A percentile compares a stretch with the other conserved stretches of the same genome.
Evolutionary conservation across 257 asterid species (phyloP).

Genomic region (Haberlea rhodopensis): DNA sequence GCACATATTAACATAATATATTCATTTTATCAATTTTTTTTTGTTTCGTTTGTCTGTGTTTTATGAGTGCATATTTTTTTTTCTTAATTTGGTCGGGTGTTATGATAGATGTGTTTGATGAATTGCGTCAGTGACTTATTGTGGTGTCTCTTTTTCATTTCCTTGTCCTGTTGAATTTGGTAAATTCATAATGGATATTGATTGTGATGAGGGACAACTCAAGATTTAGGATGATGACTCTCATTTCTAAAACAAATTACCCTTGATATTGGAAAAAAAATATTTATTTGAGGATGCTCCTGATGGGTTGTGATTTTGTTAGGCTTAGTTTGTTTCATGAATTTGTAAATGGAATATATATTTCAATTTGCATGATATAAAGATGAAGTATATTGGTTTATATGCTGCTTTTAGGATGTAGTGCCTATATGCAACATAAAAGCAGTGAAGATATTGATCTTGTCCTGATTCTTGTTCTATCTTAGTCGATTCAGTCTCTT

Average conservation of each 20-base stretch:
- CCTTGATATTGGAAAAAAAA: neutral
- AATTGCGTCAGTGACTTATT: neutral
- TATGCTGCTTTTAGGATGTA: neutral
- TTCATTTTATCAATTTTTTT: neutral
- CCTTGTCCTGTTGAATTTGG: no score
- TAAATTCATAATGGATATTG: no score
- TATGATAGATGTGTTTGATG: neutral
- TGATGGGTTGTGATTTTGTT: neutral
- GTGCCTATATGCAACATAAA: constrained; percentile 15
- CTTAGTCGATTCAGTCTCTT: neutral
- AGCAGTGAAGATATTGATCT: no score
- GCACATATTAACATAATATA: neutral
- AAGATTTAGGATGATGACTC: neutral
- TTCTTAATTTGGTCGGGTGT: neutral
- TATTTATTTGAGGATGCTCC: no score
- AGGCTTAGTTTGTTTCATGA: neutral
- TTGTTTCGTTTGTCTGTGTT: neutral
- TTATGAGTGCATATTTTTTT: neutral
- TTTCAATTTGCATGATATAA: neutral
- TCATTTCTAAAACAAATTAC: no score
- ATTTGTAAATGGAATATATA: neutral
- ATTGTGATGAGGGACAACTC: neutral
- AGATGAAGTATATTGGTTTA: neutral
- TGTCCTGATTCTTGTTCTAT: constrained; percentile 3
- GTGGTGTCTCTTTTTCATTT: no score